These are phyloP conservation scores for Nannochloris sp. DNA, from an alignment of 139 green algal species.

Conservation along the genomic window DNA sequence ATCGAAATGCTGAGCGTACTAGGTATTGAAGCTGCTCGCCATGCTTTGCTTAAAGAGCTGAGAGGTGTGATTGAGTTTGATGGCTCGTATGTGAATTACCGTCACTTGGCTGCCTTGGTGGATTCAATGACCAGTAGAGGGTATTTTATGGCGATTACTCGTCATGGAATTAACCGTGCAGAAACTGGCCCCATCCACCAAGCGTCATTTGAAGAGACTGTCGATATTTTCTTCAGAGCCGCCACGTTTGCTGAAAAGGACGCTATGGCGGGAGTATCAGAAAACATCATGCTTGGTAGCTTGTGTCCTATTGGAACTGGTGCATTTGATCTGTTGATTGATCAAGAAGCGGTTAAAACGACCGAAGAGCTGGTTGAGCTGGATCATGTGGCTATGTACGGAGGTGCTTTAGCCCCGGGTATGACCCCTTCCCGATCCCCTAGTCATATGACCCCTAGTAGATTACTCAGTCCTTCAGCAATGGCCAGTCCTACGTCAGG, in stretches of 20 bases:
- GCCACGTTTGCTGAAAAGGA: slow-evolving; percentile 70
- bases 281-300: slow-evolving; percentile 97
- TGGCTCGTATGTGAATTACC: slow-evolving; percentile 96
- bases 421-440: slow-evolving; percentile 48
- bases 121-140: slow-evolving; percentile 84
- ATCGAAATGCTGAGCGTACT: slow-evolving; percentile 90
- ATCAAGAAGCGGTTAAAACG: slow-evolving; percentile 79
- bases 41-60: slow-evolving; percentile 89
- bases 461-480: slow-evolving; percentile 38
- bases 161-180: slow-evolving; percentile 97
- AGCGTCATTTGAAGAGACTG: slow-evolving; percentile 98
- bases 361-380: slow-evolving; percentile 72
- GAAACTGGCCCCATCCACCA: slow-evolving; percentile 86
- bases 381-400: background rate
- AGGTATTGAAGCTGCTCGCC: slow-evolving; percentile 90
- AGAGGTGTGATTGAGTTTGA: slow-evolving; percentile 98
- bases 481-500: slow-evolving; percentile 29
- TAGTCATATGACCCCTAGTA: slow-evolving; percentile 14
- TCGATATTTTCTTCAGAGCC: slow-evolving; percentile 92
- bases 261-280: slow-evolving; percentile 73
- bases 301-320: slow-evolving; percentile 85
- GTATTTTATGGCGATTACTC: slow-evolving; percentile 97
- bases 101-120: slow-evolving; percentile 88
- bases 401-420: background rate
- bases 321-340: slow-evolving; percentile 87